phyloP scores from a whole-genome alignment of 805 yeast species.

The Saccharomyces eubayanus region DNA sequence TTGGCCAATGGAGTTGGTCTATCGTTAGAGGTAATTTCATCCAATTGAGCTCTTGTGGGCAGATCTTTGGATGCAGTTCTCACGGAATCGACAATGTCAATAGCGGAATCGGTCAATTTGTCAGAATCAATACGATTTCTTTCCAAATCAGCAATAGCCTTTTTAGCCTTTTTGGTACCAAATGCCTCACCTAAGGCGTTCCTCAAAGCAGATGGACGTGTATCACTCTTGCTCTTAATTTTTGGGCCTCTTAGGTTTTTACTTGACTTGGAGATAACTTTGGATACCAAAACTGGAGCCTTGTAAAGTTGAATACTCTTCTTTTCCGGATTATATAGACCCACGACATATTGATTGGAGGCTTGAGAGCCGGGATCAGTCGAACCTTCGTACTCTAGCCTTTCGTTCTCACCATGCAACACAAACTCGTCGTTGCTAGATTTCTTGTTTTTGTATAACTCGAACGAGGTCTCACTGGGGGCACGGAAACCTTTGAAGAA shows the following conservation, averaged over 20 bases:
- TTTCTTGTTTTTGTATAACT: constrained; percentile 44
- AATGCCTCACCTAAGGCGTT: constrained; percentile 88
- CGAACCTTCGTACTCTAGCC: constrained; percentile 64
- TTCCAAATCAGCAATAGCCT: constrained; percentile 72
- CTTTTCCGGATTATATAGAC: constrained; percentile 63
- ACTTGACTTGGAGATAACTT: constrained; percentile 54
- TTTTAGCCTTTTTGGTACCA: constrained; percentile 94
- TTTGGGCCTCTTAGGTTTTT: constrained; percentile 53
- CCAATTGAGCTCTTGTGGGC: constrained; percentile 63
- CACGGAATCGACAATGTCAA: constrained; percentile 76
- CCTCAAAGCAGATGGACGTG: constrained; percentile 49
- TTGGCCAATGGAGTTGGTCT: constrained; percentile 80
- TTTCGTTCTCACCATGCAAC: constrained; percentile 71
- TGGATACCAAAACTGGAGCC: constrained; percentile 54
- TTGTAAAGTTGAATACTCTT: constrained; percentile 57
- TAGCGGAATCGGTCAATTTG: constrained; percentile 61
- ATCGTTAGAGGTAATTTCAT: constrained; percentile 47
- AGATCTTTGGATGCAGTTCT: constrained; percentile 58
- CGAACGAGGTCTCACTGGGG: constrained; percentile 51
- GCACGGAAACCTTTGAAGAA: constrained; percentile 70
- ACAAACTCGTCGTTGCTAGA: constrained; percentile 34
- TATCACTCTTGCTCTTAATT: constrained; percentile 46
- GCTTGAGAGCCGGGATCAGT: constrained; percentile 31
- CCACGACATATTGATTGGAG: constrained; percentile 55
- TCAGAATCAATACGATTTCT: constrained; percentile 83